Evolutionary conservation across 352 stramenopile genomes (phyloP).

Genomic region (Globisporangium cystogenes): DNA sequence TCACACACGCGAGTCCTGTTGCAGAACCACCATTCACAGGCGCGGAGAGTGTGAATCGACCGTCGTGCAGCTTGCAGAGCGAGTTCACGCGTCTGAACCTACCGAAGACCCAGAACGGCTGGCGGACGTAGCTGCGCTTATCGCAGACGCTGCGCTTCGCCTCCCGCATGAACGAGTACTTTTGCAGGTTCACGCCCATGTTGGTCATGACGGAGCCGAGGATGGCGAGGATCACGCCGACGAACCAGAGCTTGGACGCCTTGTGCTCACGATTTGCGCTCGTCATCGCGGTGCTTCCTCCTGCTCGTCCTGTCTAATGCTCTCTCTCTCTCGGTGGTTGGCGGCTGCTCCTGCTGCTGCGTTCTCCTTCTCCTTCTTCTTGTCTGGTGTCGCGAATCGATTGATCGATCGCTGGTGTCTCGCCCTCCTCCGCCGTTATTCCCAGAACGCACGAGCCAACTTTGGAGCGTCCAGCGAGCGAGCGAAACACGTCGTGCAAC

Average conservation of each 20-base stretch:
- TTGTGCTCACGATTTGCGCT: not conserved
- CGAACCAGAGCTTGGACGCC: slow-evolving; percentile 45
- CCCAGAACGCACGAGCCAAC: too few species aligned
- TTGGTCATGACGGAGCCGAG: slow-evolving; percentile 71
- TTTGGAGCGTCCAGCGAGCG: too few species aligned
- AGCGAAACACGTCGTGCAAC: too few species aligned
- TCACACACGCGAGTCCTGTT: slow-evolving; percentile 48
- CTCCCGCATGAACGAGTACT: slow-evolving; percentile 87
- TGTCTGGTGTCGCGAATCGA: too few species aligned
- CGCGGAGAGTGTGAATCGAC: not conserved
- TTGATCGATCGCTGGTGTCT: too few species aligned
- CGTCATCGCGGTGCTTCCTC: not conserved
- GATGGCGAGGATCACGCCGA: slow-evolving; percentile 76
- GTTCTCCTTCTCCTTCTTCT: too few species aligned
- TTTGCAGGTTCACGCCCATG: slow-evolving; percentile 86
- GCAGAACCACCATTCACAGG: not conserved
- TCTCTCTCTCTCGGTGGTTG: not conserved
- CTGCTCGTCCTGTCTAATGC: not conserved
- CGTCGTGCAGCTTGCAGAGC: too few species aligned
- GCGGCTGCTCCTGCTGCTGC: too few species aligned
- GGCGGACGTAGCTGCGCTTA: slow-evolving; percentile 70
- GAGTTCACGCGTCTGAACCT: not conserved
- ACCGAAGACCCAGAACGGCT: slow-evolving; percentile 80
- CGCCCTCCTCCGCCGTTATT: too few species aligned
- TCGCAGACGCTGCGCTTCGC: slow-evolving; percentile 41